Percentiles rank a stretch among this genome's conserved stretches.
These are phyloP conservation scores for Globisporangium mamillatum DNA, from an alignment of 352 stramenopile genomes.

Conservation along the genomic window DNA sequence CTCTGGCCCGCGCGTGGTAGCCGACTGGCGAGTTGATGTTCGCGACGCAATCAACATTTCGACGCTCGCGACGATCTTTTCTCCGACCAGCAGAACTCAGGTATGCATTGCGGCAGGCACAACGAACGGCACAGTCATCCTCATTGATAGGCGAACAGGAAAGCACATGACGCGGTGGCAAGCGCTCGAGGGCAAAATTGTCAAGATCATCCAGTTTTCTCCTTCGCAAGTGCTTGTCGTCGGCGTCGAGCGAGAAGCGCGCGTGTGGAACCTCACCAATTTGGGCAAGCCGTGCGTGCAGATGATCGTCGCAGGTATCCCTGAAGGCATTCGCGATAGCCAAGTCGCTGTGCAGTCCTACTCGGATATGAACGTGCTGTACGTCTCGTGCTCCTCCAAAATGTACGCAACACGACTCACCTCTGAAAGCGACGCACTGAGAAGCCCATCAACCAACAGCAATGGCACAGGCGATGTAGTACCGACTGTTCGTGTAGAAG, in stretches of 20 bases:
- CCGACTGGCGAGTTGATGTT: constrained; percentile 59
- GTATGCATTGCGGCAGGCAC: constrained; percentile 44
- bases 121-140: constrained; percentile 34
- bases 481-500: constrained; percentile 36
- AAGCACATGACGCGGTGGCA: constrained; percentile 49
- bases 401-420: constrained; percentile 42
- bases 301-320: constrained; percentile 53
- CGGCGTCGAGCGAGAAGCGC: constrained; percentile 58
- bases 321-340: constrained; percentile 40
- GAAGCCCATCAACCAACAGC: constrained; percentile 5
- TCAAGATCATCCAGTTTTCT: constrained; percentile 57
- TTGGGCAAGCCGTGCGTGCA: constrained; percentile 30
- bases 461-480: constrained; percentile 5
- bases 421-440: constrained; percentile 20
- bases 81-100: constrained; percentile 12
- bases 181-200: constrained; percentile 42
- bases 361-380: constrained; percentile 40
- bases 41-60: constrained; percentile 38
- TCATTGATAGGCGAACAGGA: constrained; percentile 58
- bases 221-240: constrained; percentile 57
- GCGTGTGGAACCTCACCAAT: constrained; percentile 48
- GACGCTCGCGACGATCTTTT: constrained; percentile 34
- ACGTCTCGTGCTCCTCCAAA: constrained; percentile 37
- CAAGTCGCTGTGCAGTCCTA: constrained; percentile 56
- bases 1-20: constrained; percentile 40